Percentiles rank a stretch among this genome's conserved stretches.
These are phyloP conservation scores for Fraxinus excelsior DNA, from an alignment of 257 asterid genomes.

Conservation along the genomic window DNA sequence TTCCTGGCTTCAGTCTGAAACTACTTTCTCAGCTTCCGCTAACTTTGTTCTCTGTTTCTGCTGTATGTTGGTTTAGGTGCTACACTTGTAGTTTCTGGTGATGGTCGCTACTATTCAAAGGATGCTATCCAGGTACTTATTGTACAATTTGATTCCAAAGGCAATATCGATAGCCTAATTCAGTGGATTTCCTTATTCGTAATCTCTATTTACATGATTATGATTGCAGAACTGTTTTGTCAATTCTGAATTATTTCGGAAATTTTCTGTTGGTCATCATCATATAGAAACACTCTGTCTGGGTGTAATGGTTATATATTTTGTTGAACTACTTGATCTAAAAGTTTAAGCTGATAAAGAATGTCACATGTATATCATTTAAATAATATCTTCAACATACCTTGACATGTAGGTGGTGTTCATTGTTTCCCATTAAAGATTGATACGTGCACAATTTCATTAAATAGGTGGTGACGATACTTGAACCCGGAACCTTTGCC, in stretches of 20 bases:
- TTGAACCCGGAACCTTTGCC: too few species aligned
- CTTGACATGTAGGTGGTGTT: too few species aligned
- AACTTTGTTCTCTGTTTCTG: constrained; percentile 2
- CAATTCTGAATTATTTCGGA: neutral
- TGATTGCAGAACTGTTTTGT: neutral
- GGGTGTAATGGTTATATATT: neutral
- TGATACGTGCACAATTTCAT: too few species aligned
- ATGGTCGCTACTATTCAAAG: constrained; percentile 94
- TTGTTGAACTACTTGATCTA: neutral
- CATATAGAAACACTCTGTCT: neutral
- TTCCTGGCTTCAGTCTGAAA: neutral
- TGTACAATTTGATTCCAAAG: constrained; percentile 11
- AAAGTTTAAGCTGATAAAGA: neutral
- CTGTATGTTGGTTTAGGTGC: constrained; percentile 59
- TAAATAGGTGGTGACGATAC: neutral
- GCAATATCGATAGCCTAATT: neutral
- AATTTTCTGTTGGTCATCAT: neutral
- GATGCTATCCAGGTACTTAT: constrained; percentile 84
- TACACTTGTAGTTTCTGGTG: constrained; percentile 97
- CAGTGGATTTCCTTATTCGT: too few species aligned
- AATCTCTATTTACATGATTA: neutral
- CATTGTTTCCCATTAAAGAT: too few species aligned
- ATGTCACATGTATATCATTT: neutral
- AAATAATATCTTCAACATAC: too few species aligned
- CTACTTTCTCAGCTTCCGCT: constrained; percentile 2